phyloP scores from a whole-genome alignment of 768 basidiomycete genomes.

The Tremella yokohamensis region DNA sequence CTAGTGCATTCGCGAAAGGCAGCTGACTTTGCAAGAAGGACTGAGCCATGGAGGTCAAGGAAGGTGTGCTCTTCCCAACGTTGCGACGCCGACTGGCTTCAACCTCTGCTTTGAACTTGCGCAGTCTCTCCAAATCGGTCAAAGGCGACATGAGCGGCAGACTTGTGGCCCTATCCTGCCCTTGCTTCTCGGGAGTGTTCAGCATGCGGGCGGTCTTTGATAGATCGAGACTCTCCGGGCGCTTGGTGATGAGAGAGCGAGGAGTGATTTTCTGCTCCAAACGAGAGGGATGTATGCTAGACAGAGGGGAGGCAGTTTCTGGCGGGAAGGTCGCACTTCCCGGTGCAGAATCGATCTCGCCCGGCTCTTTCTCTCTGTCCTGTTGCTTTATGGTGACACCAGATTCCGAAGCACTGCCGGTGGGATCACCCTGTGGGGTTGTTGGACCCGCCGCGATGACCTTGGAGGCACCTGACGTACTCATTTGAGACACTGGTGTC shows the following conservation, averaged over 20 bases:
- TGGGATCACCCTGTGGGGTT: not conserved
- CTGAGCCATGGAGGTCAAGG: conserved; percentile 17
- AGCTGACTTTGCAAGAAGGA: conserved; percentile 11
- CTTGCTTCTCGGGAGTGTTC: too few relatives aligned
- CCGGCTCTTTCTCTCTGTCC: not conserved
- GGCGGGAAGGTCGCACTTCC: too few relatives aligned
- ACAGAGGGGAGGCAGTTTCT: not conserved
- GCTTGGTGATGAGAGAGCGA: not conserved
- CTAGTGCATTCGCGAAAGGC: not conserved
- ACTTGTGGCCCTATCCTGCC: not conserved
- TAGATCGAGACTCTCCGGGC: not conserved
- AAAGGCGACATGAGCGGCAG: conserved; percentile 2
- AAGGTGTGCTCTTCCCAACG: conserved; percentile 6
- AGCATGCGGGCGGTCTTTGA: not conserved
- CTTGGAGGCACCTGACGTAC: too few relatives aligned
- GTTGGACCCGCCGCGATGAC: not conserved
- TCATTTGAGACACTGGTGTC: too few relatives aligned
- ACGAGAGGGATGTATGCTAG: not conserved
- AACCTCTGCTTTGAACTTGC: conserved; percentile 23
- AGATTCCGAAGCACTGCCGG: not conserved
- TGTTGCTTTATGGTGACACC: not conserved
- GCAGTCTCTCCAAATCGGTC: conserved; percentile 19
- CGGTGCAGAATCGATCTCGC: not conserved
- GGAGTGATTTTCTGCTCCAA: not conserved
- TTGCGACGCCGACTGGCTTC: conserved; percentile 10